Base-by-base conservation (phyloP, 2,329 filamentous ascomycete species). In the Orbilia oligospora region DNA sequence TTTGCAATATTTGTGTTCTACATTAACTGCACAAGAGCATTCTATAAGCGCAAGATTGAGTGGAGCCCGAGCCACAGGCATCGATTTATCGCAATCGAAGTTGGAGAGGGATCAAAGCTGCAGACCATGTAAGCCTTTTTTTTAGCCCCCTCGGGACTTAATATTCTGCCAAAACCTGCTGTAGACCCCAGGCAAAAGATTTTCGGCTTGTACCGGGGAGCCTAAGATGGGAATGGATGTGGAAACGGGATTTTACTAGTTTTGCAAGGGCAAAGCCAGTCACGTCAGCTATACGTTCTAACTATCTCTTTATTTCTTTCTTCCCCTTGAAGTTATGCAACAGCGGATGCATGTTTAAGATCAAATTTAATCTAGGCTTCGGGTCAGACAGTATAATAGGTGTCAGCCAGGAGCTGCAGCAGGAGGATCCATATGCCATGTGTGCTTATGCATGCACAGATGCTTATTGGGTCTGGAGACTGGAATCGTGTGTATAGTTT, bases 261-360 rank as follows among this genome's bases (percentile, higher is more conserved):
- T 55, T 33, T 33, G 12, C 18, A 18, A 33, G 16, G n/a, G 24
- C 27, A 30, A 6, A 30, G n/a, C n/a, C n/a, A n/a, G n/a, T n/a
- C n/a, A n/a, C n/a, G n/a, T n/a, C 6, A 14, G 49, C 22, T 30
- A 30, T n/a, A 10, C 20, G 8, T 51, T 51, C 20, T 22, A 5
- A n/a, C n/a, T n/a, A n/a, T n/a, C n/a, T n/a, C n/a, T n/a, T n/a
- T 30, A 30, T 14, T 16, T 30, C 8, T 38, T 38, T 38, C 12
- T 38, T 5, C 10, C 12, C 16, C 5, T 41, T 41, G 9, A 55
- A 6, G 18, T 55, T 18, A 53, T 53, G 51, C 24, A 55, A 55
- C 33, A 14, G 8, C 51, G 51, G 51, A 9, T 30, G 51, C 14
- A 33, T 55, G 27, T 55, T 55, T 33, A 33, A 55, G 24, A 55